Conservation (phyloP, 345 rosid genomes). For the Populus pruinosa region DNA sequence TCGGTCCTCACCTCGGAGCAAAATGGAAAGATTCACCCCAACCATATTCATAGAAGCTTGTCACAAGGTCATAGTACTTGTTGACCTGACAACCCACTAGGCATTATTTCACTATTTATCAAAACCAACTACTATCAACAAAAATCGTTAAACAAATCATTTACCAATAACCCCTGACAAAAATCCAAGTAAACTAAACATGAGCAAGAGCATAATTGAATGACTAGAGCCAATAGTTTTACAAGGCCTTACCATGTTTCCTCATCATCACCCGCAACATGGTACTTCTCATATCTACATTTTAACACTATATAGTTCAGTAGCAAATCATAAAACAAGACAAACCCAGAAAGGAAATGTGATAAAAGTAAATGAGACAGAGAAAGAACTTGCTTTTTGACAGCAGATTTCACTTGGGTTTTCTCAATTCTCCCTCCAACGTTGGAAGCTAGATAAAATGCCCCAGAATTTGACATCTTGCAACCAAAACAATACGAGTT, state of each 20-base stretch:
- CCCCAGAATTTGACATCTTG: background rate
- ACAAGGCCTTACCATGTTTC: slow-evolving; percentile 77
- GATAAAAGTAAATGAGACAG: too few relatives aligned
- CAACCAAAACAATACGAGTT: background rate
- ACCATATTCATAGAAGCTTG: too few relatives aligned
- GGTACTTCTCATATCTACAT: slow-evolving; percentile 83
- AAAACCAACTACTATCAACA: too few relatives aligned
- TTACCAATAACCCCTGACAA: background rate
- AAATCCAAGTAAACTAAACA: background rate
- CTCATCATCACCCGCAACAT: slow-evolving; percentile 76
- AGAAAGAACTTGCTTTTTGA: background rate
- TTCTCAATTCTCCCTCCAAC: slow-evolving; percentile 9
- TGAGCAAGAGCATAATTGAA: background rate
- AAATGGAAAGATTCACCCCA: too few relatives aligned
- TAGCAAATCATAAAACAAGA: background rate
- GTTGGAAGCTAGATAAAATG: background rate
- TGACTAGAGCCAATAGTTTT: background rate
- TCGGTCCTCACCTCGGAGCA: too few relatives aligned
- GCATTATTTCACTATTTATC: too few relatives aligned
- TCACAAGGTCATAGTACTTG: too few relatives aligned
- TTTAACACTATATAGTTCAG: too few relatives aligned
- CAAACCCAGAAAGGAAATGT: too few relatives aligned
- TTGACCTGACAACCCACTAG: too few relatives aligned
- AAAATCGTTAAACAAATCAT: background rate
- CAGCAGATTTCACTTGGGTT: background rate